Conservation (phyloP, 306 rosid genomes). For the Lathyrus sativus region DNA sequence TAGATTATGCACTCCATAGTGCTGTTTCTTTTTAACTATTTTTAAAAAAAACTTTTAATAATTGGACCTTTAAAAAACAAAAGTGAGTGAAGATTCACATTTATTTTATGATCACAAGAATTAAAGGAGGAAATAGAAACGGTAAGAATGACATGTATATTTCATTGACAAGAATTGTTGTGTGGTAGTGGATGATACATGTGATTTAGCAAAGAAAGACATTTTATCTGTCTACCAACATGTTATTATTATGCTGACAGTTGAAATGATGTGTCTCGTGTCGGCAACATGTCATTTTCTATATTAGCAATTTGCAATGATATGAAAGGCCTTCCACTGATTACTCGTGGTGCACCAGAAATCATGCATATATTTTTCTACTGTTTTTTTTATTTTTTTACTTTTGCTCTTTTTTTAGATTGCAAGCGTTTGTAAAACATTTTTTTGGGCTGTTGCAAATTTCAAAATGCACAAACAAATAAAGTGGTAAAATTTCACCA, state of each 20-base stretch:
- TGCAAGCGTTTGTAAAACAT: background rate
- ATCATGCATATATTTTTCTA: background rate
- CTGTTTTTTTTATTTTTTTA: slow-evolving; percentile 16
- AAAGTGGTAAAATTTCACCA: too few species aligned
- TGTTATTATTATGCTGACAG: background rate
- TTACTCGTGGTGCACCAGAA: slow-evolving; percentile 30
- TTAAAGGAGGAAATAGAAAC: background rate
- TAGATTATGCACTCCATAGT: too few species aligned
- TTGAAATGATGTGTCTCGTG: slow-evolving; percentile 25
- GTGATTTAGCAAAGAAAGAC: background rate
- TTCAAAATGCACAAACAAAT: too few species aligned
- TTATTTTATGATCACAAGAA: background rate
- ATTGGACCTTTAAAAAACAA: background rate
- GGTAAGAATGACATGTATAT: slow-evolving; percentile 1
- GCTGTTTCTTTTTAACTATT: background rate
- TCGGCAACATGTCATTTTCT: slow-evolving; percentile 40
- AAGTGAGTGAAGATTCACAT: background rate
- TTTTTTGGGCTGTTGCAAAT: background rate
- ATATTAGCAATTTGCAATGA: background rate
- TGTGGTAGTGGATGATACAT: slow-evolving; percentile 6
- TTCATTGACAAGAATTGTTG: background rate
- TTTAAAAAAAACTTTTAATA: background rate
- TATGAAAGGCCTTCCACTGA: slow-evolving; percentile 1
- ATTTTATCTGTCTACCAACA: background rate
- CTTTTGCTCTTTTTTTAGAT: slow-evolving; percentile 2